phyloP scores from a whole-genome alignment of 306 rosid species.

The Vicia villosa region DNA sequence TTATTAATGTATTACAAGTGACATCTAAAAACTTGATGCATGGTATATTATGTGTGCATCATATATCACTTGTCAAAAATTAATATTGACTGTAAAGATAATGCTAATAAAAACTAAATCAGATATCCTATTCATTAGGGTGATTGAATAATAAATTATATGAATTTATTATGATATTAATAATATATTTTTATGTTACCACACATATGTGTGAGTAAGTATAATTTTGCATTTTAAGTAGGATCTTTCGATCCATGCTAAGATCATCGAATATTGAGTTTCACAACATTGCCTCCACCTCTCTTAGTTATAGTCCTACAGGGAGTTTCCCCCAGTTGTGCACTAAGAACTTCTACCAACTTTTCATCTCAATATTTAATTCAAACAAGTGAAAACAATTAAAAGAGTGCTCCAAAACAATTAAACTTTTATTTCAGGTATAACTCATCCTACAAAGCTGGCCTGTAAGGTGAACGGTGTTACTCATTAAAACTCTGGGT shows the following conservation, averaged over 20 bases:
- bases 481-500: too few relatives aligned
- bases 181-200: too few relatives aligned
- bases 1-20: not conserved
- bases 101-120: not conserved
- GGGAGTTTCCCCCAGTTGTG: not conserved
- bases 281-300: not conserved
- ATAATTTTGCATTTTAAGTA: not conserved
- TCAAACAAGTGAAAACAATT: conserved; percentile 22
- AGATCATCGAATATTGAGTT: not conserved
- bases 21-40: not conserved
- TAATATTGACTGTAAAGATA: not conserved
- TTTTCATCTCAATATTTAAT: conserved; percentile 18
- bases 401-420: not conserved
- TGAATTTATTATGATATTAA: not conserved
- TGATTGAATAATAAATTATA: not conserved
- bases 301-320: not conserved
- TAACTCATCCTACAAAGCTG: too few relatives aligned
- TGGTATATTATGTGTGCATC: not conserved
- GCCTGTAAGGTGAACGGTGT: too few relatives aligned
- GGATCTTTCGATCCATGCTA: not conserved
- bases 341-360: conserved; percentile 3
- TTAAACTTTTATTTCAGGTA: not conserved
- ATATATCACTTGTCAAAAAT: not conserved
- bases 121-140: not conserved
- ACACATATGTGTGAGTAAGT: not conserved